phyloP scores from a whole-genome alignment of 768 basidiomycete genomes.

The Tulasnella sp. region DNA sequence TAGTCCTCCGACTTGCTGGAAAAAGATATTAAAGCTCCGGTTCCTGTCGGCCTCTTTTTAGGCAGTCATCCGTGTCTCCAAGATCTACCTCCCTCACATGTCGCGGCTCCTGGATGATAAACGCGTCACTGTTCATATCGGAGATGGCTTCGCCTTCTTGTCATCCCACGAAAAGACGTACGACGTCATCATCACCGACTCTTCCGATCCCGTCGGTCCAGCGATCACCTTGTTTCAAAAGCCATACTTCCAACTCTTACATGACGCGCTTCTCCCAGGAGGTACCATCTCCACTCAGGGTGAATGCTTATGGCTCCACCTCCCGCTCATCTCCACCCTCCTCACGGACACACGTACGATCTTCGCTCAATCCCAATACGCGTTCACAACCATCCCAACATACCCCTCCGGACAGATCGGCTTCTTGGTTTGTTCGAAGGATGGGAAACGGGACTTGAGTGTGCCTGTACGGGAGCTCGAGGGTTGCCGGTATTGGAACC shows the following conservation, averaged over 20 bases:
- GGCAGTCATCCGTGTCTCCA: conserved; percentile 93
- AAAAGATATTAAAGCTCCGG: no score
- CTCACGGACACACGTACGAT: conserved; percentile 54
- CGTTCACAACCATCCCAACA: conserved; percentile 92
- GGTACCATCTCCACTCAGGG: conserved; percentile 94
- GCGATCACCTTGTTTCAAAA: conserved; percentile 91
- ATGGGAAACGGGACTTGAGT: conserved; percentile 51
- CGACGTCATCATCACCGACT: conserved; percentile 98
- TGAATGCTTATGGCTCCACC: conserved; percentile 92
- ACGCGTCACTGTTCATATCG: conserved; percentile 74
- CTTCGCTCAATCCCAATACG: conserved; percentile 81
- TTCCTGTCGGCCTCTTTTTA: conserved; percentile 23
- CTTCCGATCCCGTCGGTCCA: conserved; percentile 94
- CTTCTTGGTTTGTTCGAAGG: conserved; percentile 81
- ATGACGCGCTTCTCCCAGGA: conserved; percentile 79
- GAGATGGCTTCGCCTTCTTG: conserved; percentile 96
- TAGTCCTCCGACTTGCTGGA: no score
- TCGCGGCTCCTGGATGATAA: conserved; percentile 67
- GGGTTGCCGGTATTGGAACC: conserved; percentile 76
- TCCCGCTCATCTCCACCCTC: conserved; percentile 72
- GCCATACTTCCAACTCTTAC: conserved; percentile 90
- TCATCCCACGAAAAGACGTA: conserved; percentile 76
- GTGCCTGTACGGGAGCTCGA: conserved; percentile 48
- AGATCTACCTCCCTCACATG: conserved; percentile 91
- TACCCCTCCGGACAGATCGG: conserved; percentile 99